phyloP scores from a whole-genome alignment of 2,329 filamentous ascomycete genomes.

The Elsinoe ampelina region DNA sequence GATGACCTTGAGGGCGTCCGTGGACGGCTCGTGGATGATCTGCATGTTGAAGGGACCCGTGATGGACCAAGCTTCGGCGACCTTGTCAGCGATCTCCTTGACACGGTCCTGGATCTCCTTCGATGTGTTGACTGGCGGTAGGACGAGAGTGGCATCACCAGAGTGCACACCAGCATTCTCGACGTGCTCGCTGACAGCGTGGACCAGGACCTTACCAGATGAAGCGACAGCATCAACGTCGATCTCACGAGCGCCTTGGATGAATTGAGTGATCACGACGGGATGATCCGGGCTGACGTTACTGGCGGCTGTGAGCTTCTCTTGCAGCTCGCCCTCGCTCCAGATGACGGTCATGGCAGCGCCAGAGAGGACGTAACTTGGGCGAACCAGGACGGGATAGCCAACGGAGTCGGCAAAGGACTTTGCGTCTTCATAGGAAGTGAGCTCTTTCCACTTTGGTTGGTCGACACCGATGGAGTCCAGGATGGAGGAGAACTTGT shows the following conservation, averaged over 20 bases:
- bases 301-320: constrained; percentile 85
- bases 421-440: constrained; percentile 79
- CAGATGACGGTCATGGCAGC: constrained; percentile 97
- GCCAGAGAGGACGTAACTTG: constrained; percentile 90
- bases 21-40: constrained; percentile 84
- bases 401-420: constrained; percentile 74
- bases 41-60: constrained; percentile 99
- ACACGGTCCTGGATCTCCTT: constrained; percentile 69
- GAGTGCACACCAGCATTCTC: constrained; percentile 98
- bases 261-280: constrained; percentile 97
- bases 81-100: constrained; percentile 93
- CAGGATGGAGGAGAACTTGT: constrained; percentile 96
- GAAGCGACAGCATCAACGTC: constrained; percentile 91
- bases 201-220: constrained; percentile 74
- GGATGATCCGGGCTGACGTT: constrained; percentile 92
- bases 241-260: constrained; percentile 91
- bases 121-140: constrained; percentile 76
- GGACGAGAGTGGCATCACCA: constrained; percentile 87
- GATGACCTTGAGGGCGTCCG: constrained; percentile 82
- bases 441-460: constrained; percentile 95
- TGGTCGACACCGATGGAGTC: constrained; percentile 96
- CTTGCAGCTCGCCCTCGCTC: constrained; percentile 78
- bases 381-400: constrained; percentile 91
- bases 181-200: constrained; percentile 91
- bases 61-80: constrained; percentile 93